phyloP scores from a whole-genome alignment of 768 basidiomycete genomes.

The Guyanaporus albipodus region DNA sequence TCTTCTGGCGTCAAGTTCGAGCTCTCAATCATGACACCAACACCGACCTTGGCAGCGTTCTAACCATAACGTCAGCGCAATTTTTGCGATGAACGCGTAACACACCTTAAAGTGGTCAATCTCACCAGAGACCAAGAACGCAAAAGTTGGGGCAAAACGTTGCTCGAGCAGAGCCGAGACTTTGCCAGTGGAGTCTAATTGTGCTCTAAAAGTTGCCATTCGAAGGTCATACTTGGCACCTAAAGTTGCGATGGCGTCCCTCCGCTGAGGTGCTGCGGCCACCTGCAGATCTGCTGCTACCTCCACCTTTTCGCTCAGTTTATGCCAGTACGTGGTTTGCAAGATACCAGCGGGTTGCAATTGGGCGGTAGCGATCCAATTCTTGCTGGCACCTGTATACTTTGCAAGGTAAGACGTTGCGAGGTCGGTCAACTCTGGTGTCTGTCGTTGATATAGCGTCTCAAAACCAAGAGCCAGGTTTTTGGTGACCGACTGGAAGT shows the following conservation, averaged over 20 bases:
- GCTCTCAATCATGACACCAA: constrained; percentile 97
- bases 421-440: constrained; percentile 65
- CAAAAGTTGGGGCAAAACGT: constrained; percentile 91
- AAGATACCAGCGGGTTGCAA: constrained; percentile 77
- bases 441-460: constrained; percentile 74
- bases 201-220: constrained; percentile 90
- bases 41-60: constrained; percentile 92
- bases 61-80: constrained; percentile 28
- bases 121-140: constrained; percentile 93
- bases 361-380: constrained; percentile 93
- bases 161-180: constrained; percentile 94
- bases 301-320: constrained; percentile 91
- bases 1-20: constrained; percentile 77
- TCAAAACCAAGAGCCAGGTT: constrained; percentile 87
- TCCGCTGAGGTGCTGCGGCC: constrained; percentile 69
- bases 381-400: constrained; percentile 64
- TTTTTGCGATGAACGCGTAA: neutral
- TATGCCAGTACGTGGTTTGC: constrained; percentile 96
- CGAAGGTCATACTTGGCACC: constrained; percentile 97
- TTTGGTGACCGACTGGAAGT: constrained; percentile 90
- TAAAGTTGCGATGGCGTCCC: constrained; percentile 90
- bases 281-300: constrained; percentile 93
- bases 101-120: constrained; percentile 96
- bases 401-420: constrained; percentile 79
- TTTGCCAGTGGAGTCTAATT: constrained; percentile 92